A percentile compares a stretch with the other conserved stretches of the same genome.
Evolutionary conservation across 108 stramenopile genomes (phyloP).

Genomic region (Cyclotella baltica): DNA sequence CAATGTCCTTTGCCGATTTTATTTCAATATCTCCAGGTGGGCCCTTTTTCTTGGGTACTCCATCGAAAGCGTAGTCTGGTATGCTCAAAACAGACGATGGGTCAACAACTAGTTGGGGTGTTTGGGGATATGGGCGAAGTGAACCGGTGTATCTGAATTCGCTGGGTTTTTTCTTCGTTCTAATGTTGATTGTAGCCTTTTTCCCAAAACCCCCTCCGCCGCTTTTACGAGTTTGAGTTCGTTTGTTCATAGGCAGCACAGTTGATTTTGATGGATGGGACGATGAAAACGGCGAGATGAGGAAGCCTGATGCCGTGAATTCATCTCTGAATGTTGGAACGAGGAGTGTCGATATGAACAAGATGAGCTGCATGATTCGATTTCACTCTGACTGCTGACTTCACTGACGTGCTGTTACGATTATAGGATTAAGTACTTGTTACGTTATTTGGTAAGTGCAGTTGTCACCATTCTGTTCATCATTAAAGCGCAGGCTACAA

Average conservation of each 20-base stretch:
- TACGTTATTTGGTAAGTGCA: no score
- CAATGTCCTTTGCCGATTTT: slow-evolving; percentile 90
- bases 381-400: not conserved
- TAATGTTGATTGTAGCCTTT: not conserved
- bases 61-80: slow-evolving; percentile 87
- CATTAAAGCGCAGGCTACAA: no score
- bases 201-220: slow-evolving; percentile 9
- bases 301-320: not conserved
- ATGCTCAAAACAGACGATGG: slow-evolving; percentile 54
- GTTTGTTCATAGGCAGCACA: slow-evolving; percentile 1
- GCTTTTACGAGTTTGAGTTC: not conserved
- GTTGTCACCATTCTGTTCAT: no score
- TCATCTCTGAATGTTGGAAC: not conserved
- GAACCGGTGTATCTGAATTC: slow-evolving; percentile 80
- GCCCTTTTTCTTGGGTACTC: slow-evolving; percentile 60
- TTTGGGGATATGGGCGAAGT: slow-evolving; percentile 72
- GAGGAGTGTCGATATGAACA: not conserved
- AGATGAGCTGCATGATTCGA: not conserved
- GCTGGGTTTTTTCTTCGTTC: slow-evolving; percentile 6
- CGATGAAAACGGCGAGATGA: not conserved
- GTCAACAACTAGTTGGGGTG: slow-evolving; percentile 66
- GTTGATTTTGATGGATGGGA: not conserved
- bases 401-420: not conserved
- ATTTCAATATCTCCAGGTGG: slow-evolving; percentile 67
- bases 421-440: no score